These are phyloP conservation scores for Vitis amurensis DNA, from an alignment of 164 flowering plant species.

Conservation along the genomic window DNA sequence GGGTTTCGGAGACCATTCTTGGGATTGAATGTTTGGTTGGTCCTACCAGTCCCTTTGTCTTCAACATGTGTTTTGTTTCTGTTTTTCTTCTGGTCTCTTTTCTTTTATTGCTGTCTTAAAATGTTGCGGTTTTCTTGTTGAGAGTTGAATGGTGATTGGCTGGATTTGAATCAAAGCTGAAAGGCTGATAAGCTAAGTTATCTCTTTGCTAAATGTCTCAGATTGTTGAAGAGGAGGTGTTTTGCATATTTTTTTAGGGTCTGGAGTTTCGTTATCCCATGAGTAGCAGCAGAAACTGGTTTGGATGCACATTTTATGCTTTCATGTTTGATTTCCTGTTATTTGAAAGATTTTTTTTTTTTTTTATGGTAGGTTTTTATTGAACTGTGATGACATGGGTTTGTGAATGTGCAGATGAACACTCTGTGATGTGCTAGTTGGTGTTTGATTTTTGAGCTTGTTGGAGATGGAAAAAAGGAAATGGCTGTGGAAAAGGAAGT, in stretches of 20 bases:
- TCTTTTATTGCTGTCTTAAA: not conserved
- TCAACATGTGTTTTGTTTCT: slow-evolving; percentile 1
- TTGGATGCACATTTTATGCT: not conserved
- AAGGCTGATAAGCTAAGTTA: slow-evolving; percentile 28
- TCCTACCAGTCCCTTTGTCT: slow-evolving; percentile 2
- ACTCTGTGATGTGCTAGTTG: slow-evolving; percentile 14
- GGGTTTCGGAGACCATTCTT: slow-evolving; percentile 13
- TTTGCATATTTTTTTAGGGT: slow-evolving; percentile 4
- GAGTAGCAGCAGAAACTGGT: not conserved
- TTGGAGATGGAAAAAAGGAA: slow-evolving; percentile 29
- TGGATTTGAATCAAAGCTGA: slow-evolving; percentile 53
- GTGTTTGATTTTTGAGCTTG: not conserved
- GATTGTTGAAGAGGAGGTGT: not conserved
- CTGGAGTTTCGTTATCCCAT: slow-evolving; percentile 3
- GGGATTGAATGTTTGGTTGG: slow-evolving; percentile 5
- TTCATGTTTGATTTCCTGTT: not conserved
- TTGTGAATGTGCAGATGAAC: slow-evolving; percentile 28
- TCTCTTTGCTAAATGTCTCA: slow-evolving; percentile 14
- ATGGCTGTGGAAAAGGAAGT: slow-evolving; percentile 37
- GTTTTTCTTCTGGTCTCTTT: not conserved
- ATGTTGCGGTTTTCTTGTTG: slow-evolving; percentile 17
- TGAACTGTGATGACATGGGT: not conserved
- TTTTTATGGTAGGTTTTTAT: not conserved
- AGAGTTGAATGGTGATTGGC: slow-evolving; percentile 29
- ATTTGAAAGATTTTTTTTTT: not conserved